Evolutionary conservation across 306 rosid genomes (phyloP), one percentile per base, ranked within the genome.

Genomic region (Glycine soja): DNA sequence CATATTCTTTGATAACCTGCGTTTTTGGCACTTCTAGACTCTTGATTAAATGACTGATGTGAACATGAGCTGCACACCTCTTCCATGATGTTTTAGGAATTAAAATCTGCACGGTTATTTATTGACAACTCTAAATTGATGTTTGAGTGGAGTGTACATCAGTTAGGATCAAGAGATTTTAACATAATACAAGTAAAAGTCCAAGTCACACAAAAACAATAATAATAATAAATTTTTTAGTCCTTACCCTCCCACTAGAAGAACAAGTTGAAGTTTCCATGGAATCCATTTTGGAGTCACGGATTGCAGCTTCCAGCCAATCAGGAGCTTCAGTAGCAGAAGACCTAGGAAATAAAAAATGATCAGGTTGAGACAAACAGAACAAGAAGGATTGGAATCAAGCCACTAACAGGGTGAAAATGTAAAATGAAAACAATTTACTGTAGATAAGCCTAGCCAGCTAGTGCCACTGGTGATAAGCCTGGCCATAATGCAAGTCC

Each of bases 21-120:
- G 83, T 70, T 84, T 78, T 85, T 6, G 86, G 63, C 59, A 34
- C 19, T 52, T 85, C 83, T 16, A 86, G 74, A 71, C 72, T 80
- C 79, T 57, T 84, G 67, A 94, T 94, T 30, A 89, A 45, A 65
- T 57, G 90, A 77, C 90, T 84, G 59, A 92, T 92, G 91, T 79
- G 80, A 59, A 90, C 91, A 84, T 93, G 98, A 70, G 87, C 74
- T 43, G 90, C 93, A 78, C 90, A 91, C 78, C 81, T 91, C 88
- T 89, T 93, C 87, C 86, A 83, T 8, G 80, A 53, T 50, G 42
- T 84, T 73, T 80, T 85, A 58, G 63, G 78, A 45, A 11, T 15
- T 15, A 30, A 68, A 67, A 70, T 71, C 96, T 91, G 90, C 76
- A 47, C 0, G 19, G 57, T 76, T 67, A 67, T 69, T 45, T 34